A percentile compares a stretch with the other conserved stretches of the same genome.
These are phyloP conservation scores for Starmerella etchellsii DNA, from an alignment of 805 yeast genomes.

Conservation along the genomic window DNA sequence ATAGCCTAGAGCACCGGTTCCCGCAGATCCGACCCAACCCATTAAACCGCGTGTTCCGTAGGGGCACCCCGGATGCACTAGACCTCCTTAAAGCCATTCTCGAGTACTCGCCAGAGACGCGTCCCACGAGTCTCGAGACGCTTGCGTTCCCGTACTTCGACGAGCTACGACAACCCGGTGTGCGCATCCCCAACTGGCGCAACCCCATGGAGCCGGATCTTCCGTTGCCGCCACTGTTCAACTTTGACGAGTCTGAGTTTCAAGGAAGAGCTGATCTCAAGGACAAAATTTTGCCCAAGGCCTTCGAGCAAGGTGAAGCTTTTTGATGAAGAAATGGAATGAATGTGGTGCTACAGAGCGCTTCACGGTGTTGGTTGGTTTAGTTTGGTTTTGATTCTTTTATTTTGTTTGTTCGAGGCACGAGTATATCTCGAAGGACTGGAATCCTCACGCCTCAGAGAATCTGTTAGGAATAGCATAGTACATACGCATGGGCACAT, in stretches of 20 bases:
- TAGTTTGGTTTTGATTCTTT: too few species aligned
- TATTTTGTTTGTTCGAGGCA: too few species aligned
- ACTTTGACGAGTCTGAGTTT: slow-evolving; percentile 57
- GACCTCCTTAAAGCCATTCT: slow-evolving; percentile 70
- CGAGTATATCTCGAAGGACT: too few species aligned
- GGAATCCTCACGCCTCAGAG: too few species aligned
- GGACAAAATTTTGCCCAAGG: slow-evolving; percentile 22
- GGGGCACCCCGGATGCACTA: slow-evolving; percentile 74
- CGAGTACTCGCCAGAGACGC: slow-evolving; percentile 77
- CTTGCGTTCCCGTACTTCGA: slow-evolving; percentile 82
- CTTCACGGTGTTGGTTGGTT: too few species aligned
- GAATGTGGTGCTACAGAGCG: too few species aligned
- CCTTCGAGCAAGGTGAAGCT: too few species aligned
- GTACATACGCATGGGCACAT: too few species aligned
- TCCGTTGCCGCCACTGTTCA: slow-evolving; percentile 65
- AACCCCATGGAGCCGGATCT: slow-evolving; percentile 59
- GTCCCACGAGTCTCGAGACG: slow-evolving; percentile 70
- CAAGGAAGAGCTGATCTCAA: slow-evolving; percentile 32
- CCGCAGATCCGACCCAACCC: slow-evolving; percentile 46
- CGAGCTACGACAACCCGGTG: slow-evolving; percentile 52
- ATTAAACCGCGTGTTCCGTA: slow-evolving; percentile 53
- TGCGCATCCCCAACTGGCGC: slow-evolving; percentile 32
- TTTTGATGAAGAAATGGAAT: too few species aligned
- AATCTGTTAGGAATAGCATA: too few species aligned
- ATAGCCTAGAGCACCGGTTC: slow-evolving; percentile 83